phyloP scores from a whole-genome alignment of 139 green algal genomes.

The Haematococcus lacustris region DNA sequence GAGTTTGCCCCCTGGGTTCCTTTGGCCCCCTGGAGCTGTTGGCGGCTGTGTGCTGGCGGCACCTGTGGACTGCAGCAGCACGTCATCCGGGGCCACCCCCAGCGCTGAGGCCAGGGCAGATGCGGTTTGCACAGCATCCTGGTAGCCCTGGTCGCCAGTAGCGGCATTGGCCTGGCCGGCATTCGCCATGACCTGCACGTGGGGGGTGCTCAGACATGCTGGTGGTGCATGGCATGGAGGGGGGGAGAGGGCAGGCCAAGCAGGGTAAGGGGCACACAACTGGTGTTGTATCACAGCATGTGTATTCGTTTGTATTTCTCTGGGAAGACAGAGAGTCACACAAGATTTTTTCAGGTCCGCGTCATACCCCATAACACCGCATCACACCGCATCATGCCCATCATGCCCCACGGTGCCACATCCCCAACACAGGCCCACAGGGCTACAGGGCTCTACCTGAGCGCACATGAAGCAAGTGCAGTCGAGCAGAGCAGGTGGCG shows the following conservation, averaged over 20 bases:
- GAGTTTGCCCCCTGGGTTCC: too few species aligned
- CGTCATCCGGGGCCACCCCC: conserved; percentile 50
- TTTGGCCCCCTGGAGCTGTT: too few species aligned
- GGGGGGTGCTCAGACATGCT: background rate
- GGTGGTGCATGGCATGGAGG: background rate
- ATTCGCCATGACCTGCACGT: conserved; percentile 82
- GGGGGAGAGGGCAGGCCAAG: background rate
- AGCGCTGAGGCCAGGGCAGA: conserved; percentile 63
- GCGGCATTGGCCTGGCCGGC: conserved; percentile 94
- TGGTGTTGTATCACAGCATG: background rate
- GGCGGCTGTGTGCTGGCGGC: too few species aligned
- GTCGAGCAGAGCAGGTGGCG: background rate
- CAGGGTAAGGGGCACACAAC: background rate
- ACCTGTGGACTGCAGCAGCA: conserved; percentile 79
- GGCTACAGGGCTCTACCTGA: too few species aligned
- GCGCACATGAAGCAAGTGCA: background rate
- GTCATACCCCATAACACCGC: too few species aligned
- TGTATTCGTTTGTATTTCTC: background rate
- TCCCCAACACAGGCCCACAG: too few species aligned
- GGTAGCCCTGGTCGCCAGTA: conserved; percentile 73
- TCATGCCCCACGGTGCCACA: too few species aligned
- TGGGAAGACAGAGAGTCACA: too few species aligned
- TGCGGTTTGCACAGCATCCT: conserved; percentile 57
- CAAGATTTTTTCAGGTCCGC: too few species aligned
- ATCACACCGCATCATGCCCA: too few species aligned